Evolutionary conservation across 495 filamentous ascomycete genomes (phyloP), one percentile per base, ranked within the genome.

Genomic region (Tuber aestivum): DNA sequence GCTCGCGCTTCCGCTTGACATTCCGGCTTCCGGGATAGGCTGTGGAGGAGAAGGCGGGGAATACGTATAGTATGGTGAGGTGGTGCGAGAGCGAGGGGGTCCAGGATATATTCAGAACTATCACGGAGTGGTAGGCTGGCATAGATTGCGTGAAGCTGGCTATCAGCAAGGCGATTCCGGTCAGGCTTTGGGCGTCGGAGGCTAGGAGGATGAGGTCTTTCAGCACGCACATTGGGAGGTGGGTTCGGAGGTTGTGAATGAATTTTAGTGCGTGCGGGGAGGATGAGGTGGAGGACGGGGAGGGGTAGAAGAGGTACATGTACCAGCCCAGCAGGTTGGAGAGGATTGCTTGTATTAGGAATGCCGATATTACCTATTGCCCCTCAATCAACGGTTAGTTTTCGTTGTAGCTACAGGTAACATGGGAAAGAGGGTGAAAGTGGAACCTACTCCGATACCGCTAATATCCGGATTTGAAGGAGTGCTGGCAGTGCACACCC

Each of bases 391-490:
- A 50, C 12, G n/a, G n/a, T 32, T 32, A 61, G 27, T 6, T 50
- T n/a, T 20, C 0, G 21, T 6, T 9, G 23, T 23, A n/a, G 45
- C 27, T 16, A 61, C 27, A 61, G 50, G 27, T 5, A 65, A 27
- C 27, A 0, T 10, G 10, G n/a, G 27, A 35, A 35, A 35, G 56
- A 65, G 32, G 48, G 23, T 6, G 37, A 27, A 41, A 38, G 42
- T 70, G 40, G 16, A 32, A 72, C 72, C 44, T 38, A 79, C 78
- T 5, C 76, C 78, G 6, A 79, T 70, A 32, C 78, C 76, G 4
- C 76, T 79, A 38, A 79, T 79, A 41, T 79, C 78, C 10, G 76
- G 76, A 48, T 79, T 79, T 1, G 78, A 75, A 48, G 61, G 20
- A 48, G 75, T 78, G 14, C 41, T 75, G 71, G 78, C 72, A 65